Percentiles rank a stretch among this genome's conserved stretches.
phyloP scores from a whole-genome alignment of 495 filamentous ascomycete genomes.

The Ascodesmis nigricans region DNA sequence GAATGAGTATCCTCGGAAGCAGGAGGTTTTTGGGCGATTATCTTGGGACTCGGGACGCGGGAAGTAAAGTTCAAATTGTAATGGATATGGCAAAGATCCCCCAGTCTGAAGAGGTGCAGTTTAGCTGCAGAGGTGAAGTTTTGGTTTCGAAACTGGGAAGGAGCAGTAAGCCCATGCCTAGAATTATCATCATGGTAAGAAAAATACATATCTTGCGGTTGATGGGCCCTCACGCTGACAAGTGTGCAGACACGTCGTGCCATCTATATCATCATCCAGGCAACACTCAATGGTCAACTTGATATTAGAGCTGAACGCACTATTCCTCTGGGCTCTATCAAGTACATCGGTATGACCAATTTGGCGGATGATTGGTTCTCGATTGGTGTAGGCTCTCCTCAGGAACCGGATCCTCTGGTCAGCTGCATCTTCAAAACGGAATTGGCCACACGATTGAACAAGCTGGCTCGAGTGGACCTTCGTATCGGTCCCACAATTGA shows the following conservation, averaged over 20 bases:
- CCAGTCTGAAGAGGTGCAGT: slow-evolving; percentile 51
- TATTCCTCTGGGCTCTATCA: slow-evolving; percentile 66
- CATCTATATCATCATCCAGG: slow-evolving; percentile 71
- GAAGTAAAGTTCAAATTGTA: slow-evolving; percentile 63
- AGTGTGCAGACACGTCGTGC: slow-evolving; percentile 43
- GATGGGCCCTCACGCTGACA: slow-evolving; percentile 2
- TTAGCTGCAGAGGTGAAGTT: slow-evolving; percentile 76
- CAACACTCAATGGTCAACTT: slow-evolving; percentile 58
- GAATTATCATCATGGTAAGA: slow-evolving; percentile 55
- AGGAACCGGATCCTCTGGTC: slow-evolving; percentile 77
- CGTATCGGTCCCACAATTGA: slow-evolving; percentile 70
- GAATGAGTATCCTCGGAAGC: slow-evolving; percentile 76
- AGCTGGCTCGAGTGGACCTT: slow-evolving; percentile 58
- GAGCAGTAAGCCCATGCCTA: slow-evolving; percentile 75
- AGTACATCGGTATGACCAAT: slow-evolving; percentile 55
- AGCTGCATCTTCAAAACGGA: slow-evolving; percentile 94
- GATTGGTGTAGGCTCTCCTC: slow-evolving; percentile 60
- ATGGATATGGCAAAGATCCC: slow-evolving; percentile 40
- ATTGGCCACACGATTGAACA: slow-evolving; percentile 55
- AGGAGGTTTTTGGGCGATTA: slow-evolving; percentile 92
- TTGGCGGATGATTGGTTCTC: slow-evolving; percentile 93
- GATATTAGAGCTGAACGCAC: slow-evolving; percentile 60
- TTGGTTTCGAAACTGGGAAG: slow-evolving; percentile 85
- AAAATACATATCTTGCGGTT: no score
- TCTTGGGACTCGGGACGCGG: slow-evolving; percentile 58